These are phyloP conservation scores for Inga oerstediana DNA, from an alignment of 306 rosid species.

Conservation along the genomic window DNA sequence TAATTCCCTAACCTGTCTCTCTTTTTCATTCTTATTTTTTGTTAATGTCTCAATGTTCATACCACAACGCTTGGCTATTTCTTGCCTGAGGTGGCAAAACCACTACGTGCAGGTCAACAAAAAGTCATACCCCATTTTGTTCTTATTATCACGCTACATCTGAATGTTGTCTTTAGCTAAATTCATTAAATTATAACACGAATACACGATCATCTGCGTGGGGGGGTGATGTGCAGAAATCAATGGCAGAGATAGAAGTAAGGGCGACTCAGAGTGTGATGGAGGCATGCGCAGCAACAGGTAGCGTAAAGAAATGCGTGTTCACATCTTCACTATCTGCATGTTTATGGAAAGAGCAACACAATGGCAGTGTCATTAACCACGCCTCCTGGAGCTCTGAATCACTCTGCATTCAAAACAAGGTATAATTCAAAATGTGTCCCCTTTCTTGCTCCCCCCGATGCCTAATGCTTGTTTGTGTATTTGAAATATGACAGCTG, in stretches of 20 bases:
- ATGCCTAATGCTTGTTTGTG: neutral
- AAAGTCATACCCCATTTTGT: neutral
- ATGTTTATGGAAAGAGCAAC: slow-evolving; percentile 64
- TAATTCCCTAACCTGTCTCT: slow-evolving; percentile 29
- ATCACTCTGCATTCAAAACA: slow-evolving; percentile 61
- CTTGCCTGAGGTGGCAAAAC: neutral
- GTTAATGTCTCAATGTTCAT: no score
- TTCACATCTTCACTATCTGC: slow-evolving; percentile 86
- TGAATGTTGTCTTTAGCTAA: no score
- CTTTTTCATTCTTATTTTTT: no score
- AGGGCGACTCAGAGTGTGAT: slow-evolving; percentile 77
- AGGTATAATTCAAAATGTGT: slow-evolving; percentile 41
- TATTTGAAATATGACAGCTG: slow-evolving; percentile 49
- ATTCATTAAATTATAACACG: neutral
- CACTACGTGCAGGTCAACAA: neutral
- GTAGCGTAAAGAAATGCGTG: slow-evolving; percentile 70
- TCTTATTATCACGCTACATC: neutral
- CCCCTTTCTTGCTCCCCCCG: no score
- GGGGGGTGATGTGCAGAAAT: slow-evolving; percentile 52
- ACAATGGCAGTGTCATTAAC: slow-evolving; percentile 43
- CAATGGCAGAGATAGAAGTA: slow-evolving; percentile 82
- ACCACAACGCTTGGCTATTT: no score
- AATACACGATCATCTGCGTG: neutral
- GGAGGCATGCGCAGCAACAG: slow-evolving; percentile 76
- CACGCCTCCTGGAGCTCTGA: slow-evolving; percentile 74